A percentile compares a stretch with the other conserved stretches of the same genome.
Evolutionary conservation across 139 green algal genomes (phyloP).

Genomic region (Axilococcus clingmanii): DNA sequence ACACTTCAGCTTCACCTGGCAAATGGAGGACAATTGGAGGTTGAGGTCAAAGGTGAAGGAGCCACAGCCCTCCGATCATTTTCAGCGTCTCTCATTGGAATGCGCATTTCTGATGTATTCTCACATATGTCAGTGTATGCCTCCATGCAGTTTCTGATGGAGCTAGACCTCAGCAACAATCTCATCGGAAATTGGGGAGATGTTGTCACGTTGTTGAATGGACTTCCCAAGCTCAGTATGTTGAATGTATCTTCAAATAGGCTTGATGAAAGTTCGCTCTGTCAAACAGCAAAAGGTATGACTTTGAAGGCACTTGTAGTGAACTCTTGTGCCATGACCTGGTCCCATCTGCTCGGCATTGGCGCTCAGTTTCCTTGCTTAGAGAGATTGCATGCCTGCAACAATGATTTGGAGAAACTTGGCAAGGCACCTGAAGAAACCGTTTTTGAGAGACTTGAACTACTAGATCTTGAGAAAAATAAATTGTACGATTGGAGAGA

Average conservation of each 20-base stretch:
- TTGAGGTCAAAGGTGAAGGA: no score
- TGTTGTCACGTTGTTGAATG: conserved; percentile 7
- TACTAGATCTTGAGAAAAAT: conserved; percentile 39
- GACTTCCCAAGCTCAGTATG: conserved; percentile 21
- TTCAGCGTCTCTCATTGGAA: conserved; percentile 1
- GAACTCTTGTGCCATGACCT: conserved; percentile 49
- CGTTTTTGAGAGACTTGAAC: conserved; percentile 3
- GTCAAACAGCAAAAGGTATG: conserved; percentile 5
- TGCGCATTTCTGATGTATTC: not conserved
- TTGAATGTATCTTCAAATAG: conserved; percentile 53
- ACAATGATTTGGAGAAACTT: conserved; percentile 40
- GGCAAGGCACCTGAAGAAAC: not conserved
- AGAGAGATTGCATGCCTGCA: conserved; percentile 52
- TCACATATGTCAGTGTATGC: not conserved
- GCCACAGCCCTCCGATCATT: no score
- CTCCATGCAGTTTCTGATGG: not conserved
- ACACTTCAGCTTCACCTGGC: conserved; percentile 44
- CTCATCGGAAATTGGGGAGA: conserved; percentile 47
- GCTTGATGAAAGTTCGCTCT: conserved; percentile 10
- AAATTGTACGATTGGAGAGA: conserved; percentile 26
- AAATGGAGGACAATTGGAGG: no score
- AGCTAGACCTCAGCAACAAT: conserved; percentile 62
- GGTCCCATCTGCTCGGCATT: conserved; percentile 47
- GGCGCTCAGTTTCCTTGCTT: conserved; percentile 37
- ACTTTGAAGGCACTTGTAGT: conserved; percentile 53